Evolutionary conservation across 106 monocot genomes (phyloP).

Genomic region (Dendrobium catenatum): DNA sequence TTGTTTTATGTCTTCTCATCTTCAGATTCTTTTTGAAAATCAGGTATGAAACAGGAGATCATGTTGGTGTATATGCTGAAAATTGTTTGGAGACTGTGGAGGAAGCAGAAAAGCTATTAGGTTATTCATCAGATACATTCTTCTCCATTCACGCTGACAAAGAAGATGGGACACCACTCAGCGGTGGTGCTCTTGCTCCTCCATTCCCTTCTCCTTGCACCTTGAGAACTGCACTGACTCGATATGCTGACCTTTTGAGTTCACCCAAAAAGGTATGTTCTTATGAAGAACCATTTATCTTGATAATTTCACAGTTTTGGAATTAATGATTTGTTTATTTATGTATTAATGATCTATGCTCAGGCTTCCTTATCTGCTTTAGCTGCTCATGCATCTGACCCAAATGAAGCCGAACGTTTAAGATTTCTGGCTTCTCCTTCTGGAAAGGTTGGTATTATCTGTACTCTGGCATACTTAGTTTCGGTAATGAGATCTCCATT

Average conservation of each 20-base stretch:
- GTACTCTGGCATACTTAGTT: not conserved
- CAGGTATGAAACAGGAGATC: constrained; percentile 84
- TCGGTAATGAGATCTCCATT: not conserved
- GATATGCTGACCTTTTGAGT: constrained; percentile 65
- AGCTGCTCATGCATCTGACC: constrained; percentile 79
- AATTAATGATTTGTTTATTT: not conserved
- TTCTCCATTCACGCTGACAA: constrained; percentile 72
- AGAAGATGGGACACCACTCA: constrained; percentile 59
- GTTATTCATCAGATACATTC: constrained; percentile 39
- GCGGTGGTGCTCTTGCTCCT: constrained; percentile 40
- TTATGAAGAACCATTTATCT: not conserved
- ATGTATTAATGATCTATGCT: constrained; percentile 3
- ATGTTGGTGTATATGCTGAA: constrained; percentile 71
- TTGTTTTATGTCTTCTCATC: not conserved
- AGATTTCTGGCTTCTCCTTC: constrained; percentile 63
- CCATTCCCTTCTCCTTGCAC: constrained; percentile 76
- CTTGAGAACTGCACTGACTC: constrained; percentile 55
- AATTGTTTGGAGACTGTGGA: constrained; percentile 51
- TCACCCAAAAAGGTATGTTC: constrained; percentile 62
- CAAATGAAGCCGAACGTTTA: constrained; percentile 60
- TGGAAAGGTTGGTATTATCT: constrained; percentile 53
- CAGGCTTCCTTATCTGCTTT: constrained; percentile 67
- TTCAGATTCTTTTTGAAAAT: not conserved
- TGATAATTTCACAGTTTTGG: not conserved
- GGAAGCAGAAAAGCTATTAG: constrained; percentile 56